Percentiles rank a stretch among this genome's conserved stretches.
phyloP scores from a whole-genome alignment of 2,329 filamentous ascomycete genomes.

The Apiospora saccharicola region DNA sequence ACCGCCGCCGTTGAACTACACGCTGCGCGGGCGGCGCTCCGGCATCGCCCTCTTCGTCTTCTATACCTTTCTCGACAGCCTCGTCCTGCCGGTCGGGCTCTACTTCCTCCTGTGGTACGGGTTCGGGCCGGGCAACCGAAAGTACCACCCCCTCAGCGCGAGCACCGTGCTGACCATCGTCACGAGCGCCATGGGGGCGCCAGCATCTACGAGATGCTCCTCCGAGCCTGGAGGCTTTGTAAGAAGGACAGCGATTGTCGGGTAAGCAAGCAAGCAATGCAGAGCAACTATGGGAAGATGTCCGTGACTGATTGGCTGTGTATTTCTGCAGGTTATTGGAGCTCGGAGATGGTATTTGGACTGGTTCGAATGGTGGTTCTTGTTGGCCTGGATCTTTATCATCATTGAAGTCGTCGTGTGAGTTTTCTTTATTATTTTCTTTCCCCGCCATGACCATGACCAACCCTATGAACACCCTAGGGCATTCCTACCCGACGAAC shows the following conservation, averaged over 20 bases:
- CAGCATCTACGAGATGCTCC: conserved; percentile 58
- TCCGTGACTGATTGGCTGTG: not conserved
- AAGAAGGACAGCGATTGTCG: conserved; percentile 59
- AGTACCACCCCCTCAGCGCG: conserved; percentile 37
- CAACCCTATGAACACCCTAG: conserved; percentile 2
- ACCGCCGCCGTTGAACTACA: conserved; percentile 31
- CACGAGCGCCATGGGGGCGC: conserved; percentile 56
- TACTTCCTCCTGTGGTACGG: conserved; percentile 68
- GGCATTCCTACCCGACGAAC: conserved; percentile 33
- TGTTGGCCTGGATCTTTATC: conserved; percentile 60
- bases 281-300: no score
- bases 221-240: conserved; percentile 61
- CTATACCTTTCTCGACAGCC: conserved; percentile 63
- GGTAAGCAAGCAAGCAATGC: no score
- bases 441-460: no score
- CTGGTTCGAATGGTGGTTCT: conserved; percentile 65
- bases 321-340: not conserved
- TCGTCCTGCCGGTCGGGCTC: conserved; percentile 63
- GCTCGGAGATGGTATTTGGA: conserved; percentile 40
- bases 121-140: conserved; percentile 37
- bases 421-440: conserved; percentile 25
- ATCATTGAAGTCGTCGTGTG: conserved; percentile 62
- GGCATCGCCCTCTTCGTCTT: conserved; percentile 65
- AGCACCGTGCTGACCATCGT: conserved; percentile 56
- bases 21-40: conserved; percentile 49